Base-by-base conservation (phyloP, 805 yeast species). In the Pichia sporocuriosa region DNA sequence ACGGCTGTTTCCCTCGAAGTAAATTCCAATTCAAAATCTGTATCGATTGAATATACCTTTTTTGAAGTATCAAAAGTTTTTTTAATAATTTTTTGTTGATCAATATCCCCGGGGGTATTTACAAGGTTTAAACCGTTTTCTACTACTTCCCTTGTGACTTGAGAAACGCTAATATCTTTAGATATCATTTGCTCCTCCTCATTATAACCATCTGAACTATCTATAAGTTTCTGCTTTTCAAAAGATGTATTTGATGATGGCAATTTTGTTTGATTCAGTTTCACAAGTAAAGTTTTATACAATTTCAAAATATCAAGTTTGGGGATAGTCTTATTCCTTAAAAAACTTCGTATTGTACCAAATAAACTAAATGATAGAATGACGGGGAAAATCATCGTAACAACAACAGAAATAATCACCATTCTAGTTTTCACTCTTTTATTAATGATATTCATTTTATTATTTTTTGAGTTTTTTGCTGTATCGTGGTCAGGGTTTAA, bases 91-190 rank as follows among this genome's bases (percentile, higher is more conserved):
- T n/a, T n/a, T n/a, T n/a, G n/a, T n/a, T n/a, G 17, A 17, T 26
- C 25, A 16, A 19, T 13, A 12, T 40, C 43, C n/a, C n/a, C n/a
- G n/a, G n/a, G n/a, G n/a, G n/a, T n/a, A 16, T 22, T 37, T 7
- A 25, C 17, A n/a, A 43, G 44, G 32, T 47, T 49, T 23, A 59
- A 39, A 7, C 54, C 50, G 32, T 48, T 55, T 35, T 59, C 64
- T 12, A 59, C 53, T 6, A 54, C n/a, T n/a, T 54, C 49, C 35
- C 57, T 56, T 1, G 64, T 57, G 1, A 55, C 52, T 19, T 42
- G 44, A 6, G 62, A 61, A 53, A 34, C 8, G 12, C 47, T 44
- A 7, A 32, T 15, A 2, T 15, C 31, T 2, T 19, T 27, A 7
- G 21, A 16, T 30, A 42, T 29, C 15, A 38, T 21, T 19, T 29